These are phyloP conservation scores for Ensete ventricosum DNA, from an alignment of 176 grass and related monocot genomes.

Conservation along the genomic window DNA sequence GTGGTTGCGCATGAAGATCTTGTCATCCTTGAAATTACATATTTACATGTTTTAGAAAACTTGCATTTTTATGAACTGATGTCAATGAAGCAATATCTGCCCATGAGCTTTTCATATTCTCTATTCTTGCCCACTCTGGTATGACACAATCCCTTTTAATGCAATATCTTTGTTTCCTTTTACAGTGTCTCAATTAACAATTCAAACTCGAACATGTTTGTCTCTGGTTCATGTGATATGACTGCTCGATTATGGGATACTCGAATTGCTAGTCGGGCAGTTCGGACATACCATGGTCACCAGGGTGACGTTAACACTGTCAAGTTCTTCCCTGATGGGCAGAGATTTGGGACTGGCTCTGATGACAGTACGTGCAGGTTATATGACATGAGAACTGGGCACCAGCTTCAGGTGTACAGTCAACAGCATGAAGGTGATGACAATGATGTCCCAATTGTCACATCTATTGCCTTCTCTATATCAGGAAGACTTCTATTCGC, in stretches of 20 bases:
- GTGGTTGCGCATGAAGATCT: too few species aligned
- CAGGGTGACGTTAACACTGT: conserved; percentile 76
- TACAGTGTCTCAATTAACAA: conserved; percentile 83
- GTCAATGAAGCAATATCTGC: not conserved
- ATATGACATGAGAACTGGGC: conserved; percentile 96
- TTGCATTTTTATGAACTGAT: not conserved
- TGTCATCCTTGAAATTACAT: too few species aligned
- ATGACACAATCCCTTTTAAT: conserved; percentile 3
- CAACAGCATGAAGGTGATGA: conserved; percentile 47
- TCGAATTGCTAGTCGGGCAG: conserved; percentile 87
- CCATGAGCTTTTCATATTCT: too few species aligned
- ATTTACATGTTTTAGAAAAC: not conserved
- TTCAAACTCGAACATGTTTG: conserved; percentile 77
- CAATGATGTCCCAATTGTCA: conserved; percentile 64
- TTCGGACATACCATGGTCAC: conserved; percentile 84
- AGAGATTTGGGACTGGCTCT: conserved; percentile 90
- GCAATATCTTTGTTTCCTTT: not conserved
- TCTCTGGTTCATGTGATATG: conserved; percentile 91
- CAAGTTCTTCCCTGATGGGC: conserved; percentile 97
- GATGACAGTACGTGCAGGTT: conserved; percentile 92
- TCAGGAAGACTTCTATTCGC: conserved; percentile 98
- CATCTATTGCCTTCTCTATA: conserved; percentile 92
- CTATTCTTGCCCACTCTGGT: not conserved
- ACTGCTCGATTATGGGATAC: conserved; percentile 89
- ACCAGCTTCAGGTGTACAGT: conserved; percentile 91